These are phyloP conservation scores for Tetracladium setigerum DNA, from an alignment of 495 filamentous ascomycete species.

Conservation along the genomic window DNA sequence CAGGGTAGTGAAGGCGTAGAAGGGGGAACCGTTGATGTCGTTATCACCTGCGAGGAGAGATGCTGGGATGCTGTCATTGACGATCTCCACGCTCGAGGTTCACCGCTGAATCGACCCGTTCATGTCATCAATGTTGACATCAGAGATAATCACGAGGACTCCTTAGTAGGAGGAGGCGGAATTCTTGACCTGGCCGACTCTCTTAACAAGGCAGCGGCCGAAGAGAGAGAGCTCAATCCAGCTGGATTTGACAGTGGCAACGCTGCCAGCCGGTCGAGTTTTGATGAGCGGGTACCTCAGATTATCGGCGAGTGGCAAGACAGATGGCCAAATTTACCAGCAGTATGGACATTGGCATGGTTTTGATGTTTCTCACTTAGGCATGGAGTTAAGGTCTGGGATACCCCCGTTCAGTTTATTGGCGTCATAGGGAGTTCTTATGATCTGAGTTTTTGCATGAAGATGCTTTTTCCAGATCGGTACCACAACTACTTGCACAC, in stretches of 20 bases:
- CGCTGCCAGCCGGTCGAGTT: conserved; percentile 59
- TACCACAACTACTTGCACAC: too few species aligned
- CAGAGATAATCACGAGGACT: conserved; percentile 97
- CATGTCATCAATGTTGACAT: conserved; percentile 98
- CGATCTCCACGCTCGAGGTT: conserved; percentile 77
- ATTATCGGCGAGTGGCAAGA: conserved; percentile 96
- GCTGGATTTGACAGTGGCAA: conserved; percentile 62
- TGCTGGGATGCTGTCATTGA: conserved; percentile 99
- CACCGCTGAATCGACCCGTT: conserved; percentile 78
- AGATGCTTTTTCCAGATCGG: too few species aligned
- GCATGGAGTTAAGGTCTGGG: conserved; percentile 7
- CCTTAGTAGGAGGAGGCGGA: conserved; percentile 78
- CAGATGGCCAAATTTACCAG: conserved; percentile 82
- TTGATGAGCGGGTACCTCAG: conserved; percentile 91
- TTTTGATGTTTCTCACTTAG: conserved; percentile 46
- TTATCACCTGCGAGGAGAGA: conserved; percentile 95
- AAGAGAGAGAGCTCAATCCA: conserved; percentile 62
- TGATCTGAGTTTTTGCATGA: too few species aligned
- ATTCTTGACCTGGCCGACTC: conserved; percentile 88
- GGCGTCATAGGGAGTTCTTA: too few species aligned
- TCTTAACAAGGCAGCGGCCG: conserved; percentile 71
- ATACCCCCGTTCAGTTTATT: too few species aligned
- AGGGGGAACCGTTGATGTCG: conserved; percentile 84
- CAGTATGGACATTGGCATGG: conserved; percentile 93
- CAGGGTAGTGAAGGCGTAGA: conserved; percentile 73